phyloP scores from a whole-genome alignment of 2,329 filamentous ascomycete genomes.

The Colletotrichum sojae region DNA sequence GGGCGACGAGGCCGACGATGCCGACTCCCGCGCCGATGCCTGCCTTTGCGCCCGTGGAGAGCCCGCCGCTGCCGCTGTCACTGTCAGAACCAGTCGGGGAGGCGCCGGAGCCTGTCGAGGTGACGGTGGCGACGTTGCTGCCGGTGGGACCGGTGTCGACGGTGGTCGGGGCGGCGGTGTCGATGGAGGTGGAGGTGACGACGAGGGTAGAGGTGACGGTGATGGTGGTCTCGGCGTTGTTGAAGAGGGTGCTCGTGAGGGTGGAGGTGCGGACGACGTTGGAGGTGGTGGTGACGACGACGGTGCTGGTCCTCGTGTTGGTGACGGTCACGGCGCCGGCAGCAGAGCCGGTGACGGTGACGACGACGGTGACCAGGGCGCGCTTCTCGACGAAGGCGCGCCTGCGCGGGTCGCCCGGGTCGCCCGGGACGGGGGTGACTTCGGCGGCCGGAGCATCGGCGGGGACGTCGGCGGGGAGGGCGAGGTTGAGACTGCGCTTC shows the following conservation, averaged over 20 bases:
- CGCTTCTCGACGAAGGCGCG: slow-evolving; percentile 50
- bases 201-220: slow-evolving; percentile 55
- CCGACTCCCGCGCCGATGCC: slow-evolving; percentile 59
- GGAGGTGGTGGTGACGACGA: slow-evolving; percentile 49
- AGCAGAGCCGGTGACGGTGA: slow-evolving; percentile 52
- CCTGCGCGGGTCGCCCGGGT: slow-evolving; percentile 42
- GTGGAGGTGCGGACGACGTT: slow-evolving; percentile 47
- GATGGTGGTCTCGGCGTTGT: slow-evolving; percentile 54
- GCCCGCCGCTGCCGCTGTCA: slow-evolving; percentile 44
- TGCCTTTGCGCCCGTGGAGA: slow-evolving; percentile 59
- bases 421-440: slow-evolving; percentile 32
- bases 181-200: slow-evolving; percentile 52
- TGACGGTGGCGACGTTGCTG: slow-evolving; percentile 44
- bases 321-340: slow-evolving; percentile 44
- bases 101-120: slow-evolving; percentile 23
- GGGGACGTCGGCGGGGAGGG: slow-evolving; percentile 48
- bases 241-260: slow-evolving; percentile 40
- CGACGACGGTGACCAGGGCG: slow-evolving; percentile 49
- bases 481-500: slow-evolving; percentile 49
- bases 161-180: slow-evolving; percentile 47
- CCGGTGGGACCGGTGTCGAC: slow-evolving; percentile 45
- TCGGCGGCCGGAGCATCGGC: slow-evolving; percentile 42
- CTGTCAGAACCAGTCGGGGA: slow-evolving; percentile 27
- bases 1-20: slow-evolving; percentile 50
- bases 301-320: slow-evolving; percentile 32